Base-by-base conservation (phyloP, 192 early-diverging fungal species). In the Dissophora globulifera region DNA sequence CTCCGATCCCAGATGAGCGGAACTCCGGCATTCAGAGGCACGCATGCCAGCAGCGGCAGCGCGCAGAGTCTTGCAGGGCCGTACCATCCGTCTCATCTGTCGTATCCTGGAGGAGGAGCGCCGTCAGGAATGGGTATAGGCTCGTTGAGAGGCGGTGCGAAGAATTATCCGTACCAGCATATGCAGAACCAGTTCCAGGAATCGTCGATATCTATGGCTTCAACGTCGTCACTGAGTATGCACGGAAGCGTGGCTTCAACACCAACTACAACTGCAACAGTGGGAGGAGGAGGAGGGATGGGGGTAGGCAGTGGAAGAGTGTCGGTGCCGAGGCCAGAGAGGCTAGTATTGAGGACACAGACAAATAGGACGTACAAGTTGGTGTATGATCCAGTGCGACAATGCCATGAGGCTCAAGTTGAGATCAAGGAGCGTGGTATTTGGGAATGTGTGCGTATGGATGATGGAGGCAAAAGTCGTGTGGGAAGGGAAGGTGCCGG, bases 371-470 rank as follows among this genome's bases (percentile, higher is more conserved):
- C 60, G 1, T 65, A 75, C 26, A 75, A 66, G 50, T 32, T 75
- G 9, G 56, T 49, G 27, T 75, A 75, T 46, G 57, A 75, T 20
- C 70, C 70, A 0, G 27, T 66, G 13, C 20, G 70, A 31, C 70
- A 75, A 26, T 75, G 70, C 30, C 70, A 75, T 54, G 70, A 66
- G 15, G 62, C 70, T 9, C 49, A 75, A 31, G 50, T 75, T 25
- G 70, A 66, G 19, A 38, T 65, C 5, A 75, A 75, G 48, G 70
- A 75, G 49, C 35, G 70, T 0, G 70, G 70, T 1, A 54, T 66
- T 29, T 75, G 70, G 70, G 70, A 75, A 30, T 75, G 70, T 60
- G 70, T 75, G 15, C 40, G 70, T 7, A 75, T 75, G 70, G 70
- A 75, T 45, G 70, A 75, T 50, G 70, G 70, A 13, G 70, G 62